Base-by-base conservation (phyloP, 1,139 yeast species). In the Yamadazyma friedrichii region DNA sequence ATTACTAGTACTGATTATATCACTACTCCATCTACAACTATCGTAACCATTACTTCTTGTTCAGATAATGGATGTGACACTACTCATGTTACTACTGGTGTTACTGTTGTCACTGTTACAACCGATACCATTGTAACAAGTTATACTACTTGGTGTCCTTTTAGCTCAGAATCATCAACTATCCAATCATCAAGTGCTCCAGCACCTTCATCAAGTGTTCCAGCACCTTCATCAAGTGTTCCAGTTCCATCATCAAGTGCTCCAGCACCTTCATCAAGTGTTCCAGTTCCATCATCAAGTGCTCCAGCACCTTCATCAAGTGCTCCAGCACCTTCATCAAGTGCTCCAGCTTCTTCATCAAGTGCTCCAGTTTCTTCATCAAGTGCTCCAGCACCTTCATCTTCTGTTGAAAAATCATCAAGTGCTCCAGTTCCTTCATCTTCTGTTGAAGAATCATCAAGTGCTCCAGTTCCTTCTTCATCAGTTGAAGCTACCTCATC, bases 31-130 rank as follows among this genome's bases (percentile, higher is more conserved):
- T 6, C 34, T 6, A 17, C 38, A 5, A 34, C 31, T 15, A 15
- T 34, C 4, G 31, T 34, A 5, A 34, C 31, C 25, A 11, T 34
- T n/a, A 34, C 31, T 15, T 34, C 31, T 5, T 34, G 36, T 34
- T 34, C 36, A 6, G 10, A 25, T 12, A 25, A 45, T 53, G 28
- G 33, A 13, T 56, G 61, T 42, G 24, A 37, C 45, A 44, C 63
- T 35, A 50, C 53, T 38, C 49, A 61, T 32, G 53, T 56, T 24
- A 54, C 67, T 32, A 64, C 71, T 12, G 70, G 69, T 40, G 42
- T 51, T 12, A 42, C 41, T 33, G 42, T 38, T 17, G 45, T 50
- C n/a, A 52, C 57, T 6, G 42, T 41, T 30, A 52, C 56, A 31
- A 39, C 40, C 16, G 47, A 47, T 28, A 50, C 45, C 25, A 16